Conservation (phyloP, 805 yeast genomes). For the Wickerhamiella cacticola region DNA sequence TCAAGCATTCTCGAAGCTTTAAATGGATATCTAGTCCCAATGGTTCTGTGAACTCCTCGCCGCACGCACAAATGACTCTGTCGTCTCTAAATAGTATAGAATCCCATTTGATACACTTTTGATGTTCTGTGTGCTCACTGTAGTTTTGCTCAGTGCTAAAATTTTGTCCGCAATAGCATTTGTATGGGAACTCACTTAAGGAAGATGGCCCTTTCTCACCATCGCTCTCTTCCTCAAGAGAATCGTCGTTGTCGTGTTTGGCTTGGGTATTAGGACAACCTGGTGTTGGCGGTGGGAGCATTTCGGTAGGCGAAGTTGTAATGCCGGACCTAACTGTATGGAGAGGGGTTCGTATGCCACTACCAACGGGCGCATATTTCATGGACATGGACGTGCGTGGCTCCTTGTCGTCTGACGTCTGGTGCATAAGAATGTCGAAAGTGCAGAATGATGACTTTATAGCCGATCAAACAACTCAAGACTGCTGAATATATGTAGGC, state of each 20-base stretch:
- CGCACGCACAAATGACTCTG: slow-evolving; percentile 1
- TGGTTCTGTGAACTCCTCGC: not conserved
- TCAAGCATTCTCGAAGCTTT: not conserved
- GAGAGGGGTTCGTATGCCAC: not conserved
- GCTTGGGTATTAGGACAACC: not conserved
- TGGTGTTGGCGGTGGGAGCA: not conserved
- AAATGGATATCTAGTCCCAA: slow-evolving; percentile 1
- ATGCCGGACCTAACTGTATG: not conserved
- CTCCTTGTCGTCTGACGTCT: not conserved
- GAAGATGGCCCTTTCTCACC: not conserved
- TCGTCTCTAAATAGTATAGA: not conserved
- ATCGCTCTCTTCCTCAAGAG: not conserved
- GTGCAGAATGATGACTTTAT: no score
- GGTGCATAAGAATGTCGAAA: no score
- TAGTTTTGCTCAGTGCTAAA: not conserved
- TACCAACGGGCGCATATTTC: no score
- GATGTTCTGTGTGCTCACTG: not conserved
- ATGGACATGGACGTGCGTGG: no score
- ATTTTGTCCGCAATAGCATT: not conserved
- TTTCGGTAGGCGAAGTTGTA: not conserved
- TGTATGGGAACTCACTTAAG: not conserved
- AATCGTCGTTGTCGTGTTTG: not conserved
- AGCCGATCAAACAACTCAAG: no score
- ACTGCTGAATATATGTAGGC: no score
- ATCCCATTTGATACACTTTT: slow-evolving; percentile 1